These are phyloP conservation scores for Chaetothyriales sp. DNA, from an alignment of 2,329 filamentous ascomycete species.

Conservation along the genomic window DNA sequence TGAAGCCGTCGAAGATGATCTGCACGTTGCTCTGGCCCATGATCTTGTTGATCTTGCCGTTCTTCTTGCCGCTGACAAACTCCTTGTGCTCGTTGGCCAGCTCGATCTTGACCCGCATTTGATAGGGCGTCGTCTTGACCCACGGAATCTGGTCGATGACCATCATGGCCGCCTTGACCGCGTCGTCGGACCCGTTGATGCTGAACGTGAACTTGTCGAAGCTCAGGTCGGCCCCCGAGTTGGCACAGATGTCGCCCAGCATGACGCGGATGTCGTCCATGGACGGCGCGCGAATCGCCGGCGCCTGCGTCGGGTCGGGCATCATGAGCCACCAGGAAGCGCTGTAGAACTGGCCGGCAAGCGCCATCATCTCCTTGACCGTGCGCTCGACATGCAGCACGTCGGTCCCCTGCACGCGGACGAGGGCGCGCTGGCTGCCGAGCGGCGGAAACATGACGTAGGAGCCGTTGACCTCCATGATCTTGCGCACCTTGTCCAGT, in stretches of 20 bases:
- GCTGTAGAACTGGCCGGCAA: slow-evolving; percentile 95
- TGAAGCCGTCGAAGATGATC: slow-evolving; percentile 97
- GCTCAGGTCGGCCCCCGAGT: slow-evolving; percentile 84
- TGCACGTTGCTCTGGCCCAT: slow-evolving; percentile 99
- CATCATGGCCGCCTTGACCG: slow-evolving; percentile 86
- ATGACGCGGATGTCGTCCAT: slow-evolving; percentile 69
- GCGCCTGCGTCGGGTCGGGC: slow-evolving; percentile 49
- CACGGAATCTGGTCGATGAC: slow-evolving; percentile 88
- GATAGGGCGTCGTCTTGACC: slow-evolving; percentile 72
- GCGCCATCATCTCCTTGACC: slow-evolving; percentile 85
- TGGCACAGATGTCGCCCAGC: slow-evolving; percentile 89
- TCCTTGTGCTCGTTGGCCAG: slow-evolving; percentile 99
- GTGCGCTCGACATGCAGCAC: slow-evolving; percentile 90
- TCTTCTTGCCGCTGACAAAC: slow-evolving; percentile 98
- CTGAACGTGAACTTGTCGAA: slow-evolving; percentile 92
- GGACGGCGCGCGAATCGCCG: slow-evolving; percentile 45
- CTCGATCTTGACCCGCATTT: slow-evolving; percentile 95
- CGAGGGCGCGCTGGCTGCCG: slow-evolving; percentile 68
- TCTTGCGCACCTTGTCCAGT: slow-evolving; percentile 92
- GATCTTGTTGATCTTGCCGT: slow-evolving; percentile 99
- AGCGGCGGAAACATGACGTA: slow-evolving; percentile 86
- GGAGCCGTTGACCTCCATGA: slow-evolving; percentile 90
- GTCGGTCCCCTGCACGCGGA: slow-evolving; percentile 85
- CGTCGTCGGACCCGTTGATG: slow-evolving; percentile 89
- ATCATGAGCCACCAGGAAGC: slow-evolving; percentile 90